Percentiles rank a stretch among this genome's conserved stretches.
Evolutionary conservation across 164 flowering plant species (phyloP).

Genomic region (Sextonia rubra): DNA sequence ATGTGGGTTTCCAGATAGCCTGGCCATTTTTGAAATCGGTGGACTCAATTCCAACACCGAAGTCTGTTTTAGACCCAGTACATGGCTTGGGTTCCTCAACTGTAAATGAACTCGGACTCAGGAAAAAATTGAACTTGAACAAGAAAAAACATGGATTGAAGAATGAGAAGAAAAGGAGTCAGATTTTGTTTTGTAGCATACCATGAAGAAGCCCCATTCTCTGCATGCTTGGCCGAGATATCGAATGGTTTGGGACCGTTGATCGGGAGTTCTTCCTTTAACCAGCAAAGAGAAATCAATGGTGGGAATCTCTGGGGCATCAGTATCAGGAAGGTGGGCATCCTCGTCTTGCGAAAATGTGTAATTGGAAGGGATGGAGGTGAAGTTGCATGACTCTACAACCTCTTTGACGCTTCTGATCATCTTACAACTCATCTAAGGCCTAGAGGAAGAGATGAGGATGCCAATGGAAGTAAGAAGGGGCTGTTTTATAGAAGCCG

Average conservation of each 20-base stretch:
- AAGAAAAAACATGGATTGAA: not conserved
- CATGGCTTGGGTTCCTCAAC: too few species aligned
- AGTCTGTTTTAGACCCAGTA: too few species aligned
- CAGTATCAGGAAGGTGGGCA: not conserved
- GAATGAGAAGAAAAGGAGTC: not conserved
- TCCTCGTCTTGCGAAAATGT: constrained; percentile 1
- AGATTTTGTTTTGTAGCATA: constrained; percentile 9
- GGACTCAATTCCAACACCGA: too few species aligned
- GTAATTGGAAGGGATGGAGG: constrained; percentile 30
- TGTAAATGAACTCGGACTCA: not conserved
- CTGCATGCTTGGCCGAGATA: constrained; percentile 51
- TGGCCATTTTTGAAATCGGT: too few species aligned
- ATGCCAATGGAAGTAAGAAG: too few species aligned
- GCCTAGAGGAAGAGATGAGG: too few species aligned
- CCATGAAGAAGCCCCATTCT: constrained; percentile 90
- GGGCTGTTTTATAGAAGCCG: too few species aligned
- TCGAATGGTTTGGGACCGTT: constrained; percentile 39
- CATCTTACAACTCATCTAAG: too few species aligned
- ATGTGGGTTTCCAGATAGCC: too few species aligned
- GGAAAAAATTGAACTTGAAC: not conserved
- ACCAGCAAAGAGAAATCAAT: constrained; percentile 40
- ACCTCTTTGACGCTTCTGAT: constrained; percentile 20
- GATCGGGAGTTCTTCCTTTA: constrained; percentile 27
- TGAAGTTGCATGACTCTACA: constrained; percentile 22
- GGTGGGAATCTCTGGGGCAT: constrained; percentile 22